Base-by-base conservation (phyloP, 1,139 yeast genomes). In the Saccharomyces pastorianus region DNA sequence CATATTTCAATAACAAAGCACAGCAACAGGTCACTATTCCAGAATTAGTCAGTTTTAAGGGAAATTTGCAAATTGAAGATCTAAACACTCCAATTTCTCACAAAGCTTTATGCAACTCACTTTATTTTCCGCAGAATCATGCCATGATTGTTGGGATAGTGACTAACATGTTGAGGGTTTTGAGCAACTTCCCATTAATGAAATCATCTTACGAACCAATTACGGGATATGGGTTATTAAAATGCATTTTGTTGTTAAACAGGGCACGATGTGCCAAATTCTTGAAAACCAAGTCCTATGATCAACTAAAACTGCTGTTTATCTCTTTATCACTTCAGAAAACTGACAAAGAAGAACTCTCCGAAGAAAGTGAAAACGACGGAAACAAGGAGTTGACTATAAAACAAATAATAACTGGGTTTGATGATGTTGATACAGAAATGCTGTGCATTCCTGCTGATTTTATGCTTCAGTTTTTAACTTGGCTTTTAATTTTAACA, bases 181-280 rank as follows among this genome's bases (percentile, higher is more conserved):
- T 80, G 42, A 70, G 76, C 1, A 70, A 68, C 27, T 80, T 76
- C 61, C 84, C 84, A 0, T 68, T 77, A 51, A 58, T 78, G 32
- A 67, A 70, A 5, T 64, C 64, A 41, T 59, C 65, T 8, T 64
- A 66, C 3, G 66, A 70, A 6, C 64, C 71, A 1, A 61, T 78
- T n/a, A 73, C 76, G 0, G 67, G 74, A 13, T 70, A 72, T n/a
- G 76, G 76, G 2, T 53, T 81, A 34, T 59, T 79, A 34, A 79
- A 76, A 59, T 72, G 73, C 1, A 62, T 79, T 29, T 65, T 68
- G 0, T 54, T 80, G 8, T 58, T 79, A 2, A 69, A 70, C 56
- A 64, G 64, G 7, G 73, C 73, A 3, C 68, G 74, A 49, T 72
- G 70, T 50, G 56, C 58, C 13, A 70, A 68, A 27, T 66, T 55